A percentile compares a stretch with the other conserved stretches of the same genome.
phyloP scores from a whole-genome alignment of 257 asterid species.

The Penstemon davidsonii region DNA sequence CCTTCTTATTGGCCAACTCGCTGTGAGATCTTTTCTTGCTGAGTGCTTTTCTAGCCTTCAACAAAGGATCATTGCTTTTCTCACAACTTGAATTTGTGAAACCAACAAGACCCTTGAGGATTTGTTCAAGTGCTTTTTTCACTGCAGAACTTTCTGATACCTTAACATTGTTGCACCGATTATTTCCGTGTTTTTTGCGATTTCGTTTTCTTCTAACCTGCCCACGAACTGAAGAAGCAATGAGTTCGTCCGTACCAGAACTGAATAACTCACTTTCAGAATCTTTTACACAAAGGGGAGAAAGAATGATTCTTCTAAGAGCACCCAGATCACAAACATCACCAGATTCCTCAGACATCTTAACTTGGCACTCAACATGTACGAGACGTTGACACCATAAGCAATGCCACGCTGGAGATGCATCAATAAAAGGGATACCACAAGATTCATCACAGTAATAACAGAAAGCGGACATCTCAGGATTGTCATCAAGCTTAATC shows the following conservation, averaged over 20 bases:
- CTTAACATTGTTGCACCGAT: slow-evolving; percentile 42
- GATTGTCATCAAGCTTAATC: slow-evolving; percentile 69
- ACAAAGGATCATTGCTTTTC: slow-evolving; percentile 34
- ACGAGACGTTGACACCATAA: slow-evolving; percentile 82
- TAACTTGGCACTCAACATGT: slow-evolving; percentile 81
- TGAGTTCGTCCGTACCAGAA: slow-evolving; percentile 52
- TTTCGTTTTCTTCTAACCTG: slow-evolving; percentile 59
- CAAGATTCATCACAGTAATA: slow-evolving; percentile 84
- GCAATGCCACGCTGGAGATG: slow-evolving; percentile 90
- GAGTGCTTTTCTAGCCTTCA: slow-evolving; percentile 34
- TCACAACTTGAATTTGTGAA: slow-evolving; percentile 41
- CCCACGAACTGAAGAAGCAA: slow-evolving; percentile 51
- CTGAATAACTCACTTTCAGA: slow-evolving; percentile 48
- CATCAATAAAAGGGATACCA: slow-evolving; percentile 74
- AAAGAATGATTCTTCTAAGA: slow-evolving; percentile 70
- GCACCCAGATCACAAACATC: slow-evolving; percentile 81
- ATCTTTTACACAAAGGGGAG: slow-evolving; percentile 77
- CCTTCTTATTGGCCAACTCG: slow-evolving; percentile 41
- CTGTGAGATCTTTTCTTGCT: slow-evolving; percentile 41
- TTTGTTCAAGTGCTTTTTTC: slow-evolving; percentile 49
- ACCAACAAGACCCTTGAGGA: slow-evolving; percentile 51
- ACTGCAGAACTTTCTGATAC: slow-evolving; percentile 42
- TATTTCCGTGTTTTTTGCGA: slow-evolving; percentile 59
- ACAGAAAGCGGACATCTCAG: slow-evolving; percentile 81
- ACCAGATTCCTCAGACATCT: slow-evolving; percentile 76